phyloP scores from a whole-genome alignment of 371 early-diverging fungal genomes.

The Mucor racemosus region DNA sequence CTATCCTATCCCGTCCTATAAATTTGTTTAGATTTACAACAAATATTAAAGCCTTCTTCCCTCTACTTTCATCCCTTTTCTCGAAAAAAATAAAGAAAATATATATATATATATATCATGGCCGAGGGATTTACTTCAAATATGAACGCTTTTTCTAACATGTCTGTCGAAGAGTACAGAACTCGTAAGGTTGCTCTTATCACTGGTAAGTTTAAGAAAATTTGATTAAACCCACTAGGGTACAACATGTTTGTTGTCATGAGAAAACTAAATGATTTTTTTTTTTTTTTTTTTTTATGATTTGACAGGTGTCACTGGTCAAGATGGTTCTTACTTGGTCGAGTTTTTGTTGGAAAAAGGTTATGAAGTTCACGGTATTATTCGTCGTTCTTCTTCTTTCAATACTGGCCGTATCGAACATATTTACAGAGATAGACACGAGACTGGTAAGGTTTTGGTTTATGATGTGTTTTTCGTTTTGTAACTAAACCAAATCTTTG shows the following conservation, averaged over 20 bases:
- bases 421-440: conserved; percentile 76
- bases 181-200: conserved; percentile 70
- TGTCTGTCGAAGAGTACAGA: conserved; percentile 61
- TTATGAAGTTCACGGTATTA: conserved; percentile 86
- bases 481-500: neutral
- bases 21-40: neutral
- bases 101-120: neutral
- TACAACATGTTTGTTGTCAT: neutral
- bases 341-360: conserved; percentile 80
- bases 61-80: neutral
- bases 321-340: conserved; percentile 83
- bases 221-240: neutral
- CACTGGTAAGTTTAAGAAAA: conserved; percentile 50
- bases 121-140: neutral
- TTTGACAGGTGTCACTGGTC: conserved; percentile 76
- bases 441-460: conserved; percentile 45
- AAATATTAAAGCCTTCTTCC: conserved; percentile 2
- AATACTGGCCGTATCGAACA: conserved; percentile 86
- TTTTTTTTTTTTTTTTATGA: no score
- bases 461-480: neutral
- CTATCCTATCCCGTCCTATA: neutral
- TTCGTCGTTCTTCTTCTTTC: conserved; percentile 84
- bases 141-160: neutral
- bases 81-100: neutral
- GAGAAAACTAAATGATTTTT: no score